Conservation (phyloP, 192 early-diverging fungal genomes). For the Linnemannia hyalina region DNA sequence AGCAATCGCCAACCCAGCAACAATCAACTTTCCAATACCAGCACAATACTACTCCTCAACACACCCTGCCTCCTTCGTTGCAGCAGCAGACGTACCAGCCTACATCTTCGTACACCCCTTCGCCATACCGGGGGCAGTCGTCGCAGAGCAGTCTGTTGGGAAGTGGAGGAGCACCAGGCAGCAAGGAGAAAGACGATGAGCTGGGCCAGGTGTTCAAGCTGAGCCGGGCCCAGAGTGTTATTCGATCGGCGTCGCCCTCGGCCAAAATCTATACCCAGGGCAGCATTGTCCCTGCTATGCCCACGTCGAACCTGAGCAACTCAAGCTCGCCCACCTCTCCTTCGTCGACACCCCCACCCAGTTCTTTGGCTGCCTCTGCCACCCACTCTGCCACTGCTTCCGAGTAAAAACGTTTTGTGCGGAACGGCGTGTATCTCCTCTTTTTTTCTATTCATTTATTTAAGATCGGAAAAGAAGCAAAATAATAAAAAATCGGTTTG, state of each 20-base stretch:
- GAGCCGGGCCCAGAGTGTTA: constrained; percentile 40
- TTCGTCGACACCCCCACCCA: constrained; percentile 2
- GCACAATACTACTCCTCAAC: constrained; percentile 11
- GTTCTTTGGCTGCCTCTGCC: neutral
- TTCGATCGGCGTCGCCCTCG: constrained; percentile 45
- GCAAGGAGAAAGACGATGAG: constrained; percentile 27
- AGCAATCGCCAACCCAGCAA: neutral
- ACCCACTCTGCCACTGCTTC: neutral
- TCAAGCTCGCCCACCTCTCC: constrained; percentile 4
- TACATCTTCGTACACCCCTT: constrained; percentile 22
- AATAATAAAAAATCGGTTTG: neutral
- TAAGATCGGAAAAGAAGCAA: neutral
- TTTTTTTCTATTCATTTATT: neutral
- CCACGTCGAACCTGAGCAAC: constrained; percentile 5
- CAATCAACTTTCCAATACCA: constrained; percentile 17
- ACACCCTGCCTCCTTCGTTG: constrained; percentile 22
- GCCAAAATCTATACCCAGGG: constrained; percentile 55
- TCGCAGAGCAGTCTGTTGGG: neutral
- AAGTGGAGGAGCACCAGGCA: neutral
- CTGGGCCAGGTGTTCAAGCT: constrained; percentile 46
- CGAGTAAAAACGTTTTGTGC: neutral
- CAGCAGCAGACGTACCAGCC: constrained; percentile 46
- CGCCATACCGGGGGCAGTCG: neutral
- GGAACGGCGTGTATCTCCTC: neutral
- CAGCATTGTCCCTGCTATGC: constrained; percentile 36